Evolutionary conservation across 108 stramenopile species (phyloP), one percentile per base, ranked within the genome.

Genomic region (Skeletonema grethae): DNA sequence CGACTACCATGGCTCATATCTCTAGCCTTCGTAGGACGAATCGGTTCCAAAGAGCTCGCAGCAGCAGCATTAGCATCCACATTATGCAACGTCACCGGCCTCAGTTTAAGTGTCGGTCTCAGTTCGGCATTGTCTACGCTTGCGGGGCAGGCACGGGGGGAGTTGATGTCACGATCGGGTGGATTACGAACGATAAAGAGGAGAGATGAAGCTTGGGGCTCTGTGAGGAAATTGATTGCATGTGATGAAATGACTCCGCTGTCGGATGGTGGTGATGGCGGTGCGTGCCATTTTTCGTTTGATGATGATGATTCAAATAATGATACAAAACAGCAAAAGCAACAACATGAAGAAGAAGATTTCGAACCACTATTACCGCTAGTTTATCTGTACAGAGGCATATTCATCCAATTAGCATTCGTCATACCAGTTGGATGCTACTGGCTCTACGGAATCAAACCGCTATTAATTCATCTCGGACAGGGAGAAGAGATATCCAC

Each of bases 51-150:
- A n/a, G 85, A 86, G 43, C 67, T 91, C 35, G 87, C 90, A 16
- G 87, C 87, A 5, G 87, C 86, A 1, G 86, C 90, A 1, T 62
- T 91, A 41, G 87, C 90, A 0, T 88, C 84, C 4, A 91, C 90
- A 1, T 29, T 91, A 8, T 80, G 80, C 61, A 88, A 91, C 72
- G 86, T 88, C 24, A 91, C 87, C 1, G 90, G 90, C 0, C 63
- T 88, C 79, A 77, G 75, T 38, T 53, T 88, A 7, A 74, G 78
- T 2, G 86, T 91, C 1, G 90, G 90, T 11, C 67, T 88, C 6
- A 82, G 74, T 45, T 76, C 69, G 48, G 86, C 90, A 4, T 32
- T 91, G 35, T 70, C 78, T 0, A 72, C 76, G 1, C 22, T 84
- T 18, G 68, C 84, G 7, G 73, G 65, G 8, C 79, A 84, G 45